Base-by-base conservation (phyloP, 2,329 filamentous ascomycete species). In the Ceratocystis destructans region DNA sequence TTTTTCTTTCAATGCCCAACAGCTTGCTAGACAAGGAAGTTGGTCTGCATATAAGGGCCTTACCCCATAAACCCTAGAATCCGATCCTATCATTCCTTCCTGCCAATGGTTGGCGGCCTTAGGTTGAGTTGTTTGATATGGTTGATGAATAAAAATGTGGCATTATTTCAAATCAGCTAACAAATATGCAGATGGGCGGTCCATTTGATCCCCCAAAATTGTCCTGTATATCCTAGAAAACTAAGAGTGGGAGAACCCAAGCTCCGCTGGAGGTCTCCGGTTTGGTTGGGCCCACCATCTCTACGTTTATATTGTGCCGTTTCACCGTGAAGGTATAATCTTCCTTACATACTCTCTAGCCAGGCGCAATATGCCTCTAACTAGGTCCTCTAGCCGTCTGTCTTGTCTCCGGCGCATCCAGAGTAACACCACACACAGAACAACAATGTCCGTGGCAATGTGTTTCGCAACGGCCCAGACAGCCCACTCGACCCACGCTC, bases 341-440 rank as follows among this genome's bases (percentile, higher is more conserved):
- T 79, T 84, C 65, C 83, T 77, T 25, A 79, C 76, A 70, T 87
- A 87, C 72, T 87, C 84, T 66, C 83, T 76, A 17, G 77, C 74
- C 55, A 86, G 75, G 68, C 74, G 77, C 8, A 90, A 73, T 15
- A 85, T 78, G 0, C 87, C 84, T 61, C 88, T 78, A 2, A 91
- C 82, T n/a, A 89, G 79, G 69, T 89, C 88, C 73, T 93, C 88
- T 0, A 92, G 74, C 67, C 88, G 79, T 61, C 82, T 78, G 71
- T 93, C 89, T 71, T 87, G 87, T 72, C 83, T 84, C 70, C 80
- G 82, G 65, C 89, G 79, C 82, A 93, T 82, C 83, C 87, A 92
- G 5, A 90, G 71, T 61, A 93, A 73, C 46, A 92, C 76, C 1
- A 90, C 70, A 33, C 79, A 80, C 15, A 93, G 74, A 1, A 91